These are phyloP conservation scores for Talaromyces sp. DNA, from an alignment of 2,329 filamentous ascomycete genomes.

Conservation along the genomic window DNA sequence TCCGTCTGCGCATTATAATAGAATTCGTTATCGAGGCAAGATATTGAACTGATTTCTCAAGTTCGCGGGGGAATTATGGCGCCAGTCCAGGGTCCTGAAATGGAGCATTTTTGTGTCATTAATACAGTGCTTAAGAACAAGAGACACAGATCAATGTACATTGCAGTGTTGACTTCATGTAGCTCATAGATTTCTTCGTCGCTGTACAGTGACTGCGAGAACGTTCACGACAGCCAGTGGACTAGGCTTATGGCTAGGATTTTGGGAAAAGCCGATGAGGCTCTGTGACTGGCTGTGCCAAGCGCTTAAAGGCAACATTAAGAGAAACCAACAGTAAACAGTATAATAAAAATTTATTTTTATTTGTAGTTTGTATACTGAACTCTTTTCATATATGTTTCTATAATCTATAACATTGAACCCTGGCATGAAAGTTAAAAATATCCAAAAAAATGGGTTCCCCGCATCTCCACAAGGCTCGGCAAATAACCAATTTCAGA, in stretches of 20 bases:
- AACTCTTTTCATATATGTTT: background rate
- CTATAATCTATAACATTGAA: background rate
- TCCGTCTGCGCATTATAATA: too few species aligned
- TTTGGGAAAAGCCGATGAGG: conserved; percentile 8
- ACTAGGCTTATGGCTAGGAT: conserved; percentile 21
- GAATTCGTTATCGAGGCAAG: too few species aligned
- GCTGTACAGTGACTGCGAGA: conserved; percentile 48
- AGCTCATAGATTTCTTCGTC: conserved; percentile 58
- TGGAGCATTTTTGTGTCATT: conserved; percentile 26
- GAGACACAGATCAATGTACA: conserved; percentile 53
- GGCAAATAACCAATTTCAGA: background rate
- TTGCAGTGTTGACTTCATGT: conserved; percentile 49
- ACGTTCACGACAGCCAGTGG: conserved; percentile 38
- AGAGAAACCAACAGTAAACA: too few species aligned
- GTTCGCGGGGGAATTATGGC: too few species aligned
- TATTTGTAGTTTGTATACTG: too few species aligned
- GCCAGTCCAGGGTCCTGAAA: conserved; percentile 48
- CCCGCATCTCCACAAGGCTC: background rate
- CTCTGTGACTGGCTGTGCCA: too few species aligned
- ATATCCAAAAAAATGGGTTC: background rate
- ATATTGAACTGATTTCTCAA: too few species aligned
- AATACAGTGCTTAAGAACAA: conserved; percentile 58
- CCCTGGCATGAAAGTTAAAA: background rate
- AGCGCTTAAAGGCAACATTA: too few species aligned
- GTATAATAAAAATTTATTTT: too few species aligned